Evolutionary conservation across 2,329 filamentous ascomycete genomes (phyloP), one percentile per base, ranked within the genome.

Genomic region (Paramyrothecium sp.): DNA sequence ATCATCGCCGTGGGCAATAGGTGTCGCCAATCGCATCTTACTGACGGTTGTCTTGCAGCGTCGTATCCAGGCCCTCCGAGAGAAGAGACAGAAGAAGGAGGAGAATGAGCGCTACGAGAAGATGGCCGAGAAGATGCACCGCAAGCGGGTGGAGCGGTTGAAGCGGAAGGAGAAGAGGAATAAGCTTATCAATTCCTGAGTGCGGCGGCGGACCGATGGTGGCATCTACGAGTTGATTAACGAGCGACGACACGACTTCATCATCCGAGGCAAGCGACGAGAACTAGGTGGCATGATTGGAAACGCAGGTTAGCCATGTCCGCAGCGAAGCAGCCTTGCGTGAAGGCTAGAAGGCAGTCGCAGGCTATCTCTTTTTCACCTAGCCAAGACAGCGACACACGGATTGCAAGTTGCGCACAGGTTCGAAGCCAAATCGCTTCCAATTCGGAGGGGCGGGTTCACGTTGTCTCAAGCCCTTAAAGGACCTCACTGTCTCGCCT

Each of bases 111-210:
- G 94, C 65, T 98, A 94, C 71, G 91, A 92, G 74, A 91, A 93
- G 80, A 86, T 99, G 86, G 94, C 92, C 20, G 91, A 92, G 78
- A 98, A 95, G 80, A 98, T 99, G 95, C 94, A 98, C 79, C 87
- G 86, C 76, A 98, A 97, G 83, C 84, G 93, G 60, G 89, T 98
- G 13, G 95, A 99, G 77, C 86, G 95, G 66, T 76, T 97, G 75
- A 97, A 92, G 87, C 86, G 93, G 71, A 90, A 92, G 75, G 95
- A 99, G 81, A 98, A 98, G 88, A 87, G 95, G 71, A 99, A 94
- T 76, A 95, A 94, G 79, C 77, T 92, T 72, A 71, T 89, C 67
- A 88, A 88, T 72, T 88, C 86, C 59, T 89, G 78, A 73, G 63
- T 16, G 4, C 13, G 13, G 38, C 38, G 38, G 46, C 53, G 30